Base-by-base conservation (phyloP, 306 rosid species). In the Quercus bicolor region DNA sequence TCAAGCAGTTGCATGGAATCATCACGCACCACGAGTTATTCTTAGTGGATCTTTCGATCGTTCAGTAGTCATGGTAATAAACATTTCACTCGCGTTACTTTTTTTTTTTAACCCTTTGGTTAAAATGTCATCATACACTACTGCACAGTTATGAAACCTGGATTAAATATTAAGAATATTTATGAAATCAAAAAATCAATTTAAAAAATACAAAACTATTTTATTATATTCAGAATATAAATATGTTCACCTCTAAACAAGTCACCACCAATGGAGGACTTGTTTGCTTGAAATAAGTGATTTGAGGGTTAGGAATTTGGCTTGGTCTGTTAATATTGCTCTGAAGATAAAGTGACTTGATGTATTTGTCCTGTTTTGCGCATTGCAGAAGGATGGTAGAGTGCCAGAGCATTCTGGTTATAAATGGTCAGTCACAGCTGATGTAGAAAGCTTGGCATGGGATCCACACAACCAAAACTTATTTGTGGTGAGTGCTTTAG, bases 361-460 rank as follows among this genome's bases (percentile, higher is more conserved):
- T 66, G 62, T 53, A 75, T 56, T 65, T 78, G 9, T 48, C 73
- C 52, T 68, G 75, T 52, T 84, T 76, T 72, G 45, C 73, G 78
- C 51, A 82, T 82, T 81, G 84, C 95, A 94, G 98, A 95, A 74
- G 84, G 98, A 94, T 83, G 96, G 87, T 75, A 91, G 99, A 84
- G 82, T 64, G 59, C 93, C 97, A 60, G 66, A 88, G 4, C 98
- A 94, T 85, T 84, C 97, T 53, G 98, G 98, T 71, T 94, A 88
- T 82, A 89, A 77, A 81, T 91, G 98, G 98, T 83, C 77, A 54
- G 95, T 91, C 71, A 60, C 87, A 45, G 85, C 92, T 80, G 97
- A 94, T 53, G 98, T 94, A 15, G 98, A 94, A 87, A 85, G 90
- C 91, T 88, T 94, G 86, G 97, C 94, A 59, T 94, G 98, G 97